A percentile compares a stretch with the other conserved stretches of the same genome.
Conservation (phyloP, 1,139 yeast species). For the Saccharomyces hybrid region DNA sequence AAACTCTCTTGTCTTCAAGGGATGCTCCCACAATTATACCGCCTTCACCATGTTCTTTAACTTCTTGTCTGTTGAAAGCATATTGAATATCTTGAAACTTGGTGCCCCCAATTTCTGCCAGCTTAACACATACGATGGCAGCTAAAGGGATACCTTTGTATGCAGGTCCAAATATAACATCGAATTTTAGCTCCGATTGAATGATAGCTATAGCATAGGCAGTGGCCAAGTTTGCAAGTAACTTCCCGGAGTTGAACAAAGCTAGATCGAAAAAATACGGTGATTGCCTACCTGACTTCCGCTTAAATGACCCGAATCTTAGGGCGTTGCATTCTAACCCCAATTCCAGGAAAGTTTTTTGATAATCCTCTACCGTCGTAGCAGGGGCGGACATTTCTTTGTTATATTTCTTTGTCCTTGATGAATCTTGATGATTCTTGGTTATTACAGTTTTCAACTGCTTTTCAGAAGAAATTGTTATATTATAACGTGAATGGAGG, state of each 20-base stretch:
- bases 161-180: slow-evolving; percentile 92
- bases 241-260: slow-evolving; percentile 73
- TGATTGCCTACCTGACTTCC: slow-evolving; percentile 88
- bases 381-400: background rate
- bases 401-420: background rate
- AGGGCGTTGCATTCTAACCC: slow-evolving; percentile 62
- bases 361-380: slow-evolving; percentile 39
- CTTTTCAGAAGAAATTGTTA: too few relatives aligned
- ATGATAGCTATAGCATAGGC: slow-evolving; percentile 87
- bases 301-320: slow-evolving; percentile 78
- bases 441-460: too few relatives aligned
- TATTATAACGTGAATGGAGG: too few relatives aligned
- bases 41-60: slow-evolving; percentile 67
- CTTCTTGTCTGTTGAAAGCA: slow-evolving; percentile 80
- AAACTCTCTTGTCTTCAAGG: slow-evolving; percentile 59
- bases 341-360: slow-evolving; percentile 48
- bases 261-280: slow-evolving; percentile 97
- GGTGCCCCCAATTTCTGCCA: slow-evolving; percentile 79
- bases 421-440: background rate
- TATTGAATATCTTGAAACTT: slow-evolving; percentile 59
- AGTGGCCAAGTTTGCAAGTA: slow-evolving; percentile 69
- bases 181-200: slow-evolving; percentile 64
- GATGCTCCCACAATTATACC: slow-evolving; percentile 66
- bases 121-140: slow-evolving; percentile 83
- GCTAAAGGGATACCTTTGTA: slow-evolving; percentile 96